Evolutionary conservation across 2,329 filamentous ascomycete genomes (phyloP), one percentile per base, ranked within the genome.

Genomic region (Lachnellula cervina): DNA sequence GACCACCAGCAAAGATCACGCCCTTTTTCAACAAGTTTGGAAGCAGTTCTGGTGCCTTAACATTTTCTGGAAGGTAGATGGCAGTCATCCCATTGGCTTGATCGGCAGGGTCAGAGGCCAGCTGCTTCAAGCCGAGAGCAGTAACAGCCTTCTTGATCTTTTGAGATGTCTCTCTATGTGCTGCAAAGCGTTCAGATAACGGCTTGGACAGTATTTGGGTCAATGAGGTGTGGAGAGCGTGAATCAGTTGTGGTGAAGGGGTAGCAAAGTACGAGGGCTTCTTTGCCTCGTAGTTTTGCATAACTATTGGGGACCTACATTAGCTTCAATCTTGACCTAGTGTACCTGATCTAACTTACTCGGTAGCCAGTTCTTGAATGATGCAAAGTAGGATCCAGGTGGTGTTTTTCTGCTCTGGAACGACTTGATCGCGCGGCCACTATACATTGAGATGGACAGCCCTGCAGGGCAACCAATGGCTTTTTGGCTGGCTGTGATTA

Each of bases 241-340:
- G 93, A 64, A 99, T 80, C 50, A 99, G 83, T 75, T 99, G 94
- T 14, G 94, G 94, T 4, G 92, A 91, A 0, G 94, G 94, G 1
- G 94, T 99, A 38, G 94, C 94, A 70, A 99, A 99, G 79, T 99
- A 99, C 2, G 91, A 96, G 38, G 94, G 84, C 78, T 97, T 99
- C 79, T 92, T 90, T 62, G 90, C 90, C 77, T 99, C 94, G 74
- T 99, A 99, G 77, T 97, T 97, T 77, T 94, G 86, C 93, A 99
- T 97, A 74, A 99, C 88, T 89, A 57, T 46, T 16, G 21, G 47
- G 47, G 19, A n/a, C n/a, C n/a, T 16, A 28, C 17, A 34, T 21
- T 19, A 14, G n/a, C 28, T 5, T 38, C 28, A 14, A 21, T 14
- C 34, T 9, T 32, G 11, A 34, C 5, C 46, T 13, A 23, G 25